Evolutionary conservation across 352 stramenopile species (phyloP).

Genomic region (Phytophthora quininea): DNA sequence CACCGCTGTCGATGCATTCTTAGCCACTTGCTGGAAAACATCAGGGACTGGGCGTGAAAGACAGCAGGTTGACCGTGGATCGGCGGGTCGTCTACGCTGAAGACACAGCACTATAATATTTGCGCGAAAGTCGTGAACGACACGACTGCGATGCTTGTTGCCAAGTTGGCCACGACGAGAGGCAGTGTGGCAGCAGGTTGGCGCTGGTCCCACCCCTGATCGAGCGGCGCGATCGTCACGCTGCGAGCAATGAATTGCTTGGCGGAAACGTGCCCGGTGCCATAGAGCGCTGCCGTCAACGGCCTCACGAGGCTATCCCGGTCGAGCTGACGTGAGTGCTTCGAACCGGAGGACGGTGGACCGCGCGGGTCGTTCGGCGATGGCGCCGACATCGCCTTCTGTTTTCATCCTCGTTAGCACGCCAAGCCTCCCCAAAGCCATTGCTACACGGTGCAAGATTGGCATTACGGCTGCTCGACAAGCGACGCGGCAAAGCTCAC

Average conservation of each 20-base stretch:
- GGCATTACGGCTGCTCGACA: no score
- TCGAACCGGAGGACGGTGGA: no score
- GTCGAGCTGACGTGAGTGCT: neutral
- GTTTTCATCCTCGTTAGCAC: no score
- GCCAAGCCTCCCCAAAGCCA: no score
- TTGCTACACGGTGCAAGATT: no score
- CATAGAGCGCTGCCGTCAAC: neutral
- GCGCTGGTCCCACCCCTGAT: neutral
- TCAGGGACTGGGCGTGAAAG: neutral
- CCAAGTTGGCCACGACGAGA: conserved; percentile 20
- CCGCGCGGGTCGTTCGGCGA: no score
- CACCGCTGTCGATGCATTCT: no score
- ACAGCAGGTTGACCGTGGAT: conserved; percentile 2
- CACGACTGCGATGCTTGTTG: conserved; percentile 2
- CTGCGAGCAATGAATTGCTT: neutral
- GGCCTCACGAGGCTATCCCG: neutral
- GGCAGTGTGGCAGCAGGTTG: conserved; percentile 16
- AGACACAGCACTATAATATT: no score
- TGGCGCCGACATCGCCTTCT: no score
- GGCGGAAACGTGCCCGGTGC: neutral
- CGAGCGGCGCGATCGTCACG: neutral
- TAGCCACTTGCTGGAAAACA: neutral
- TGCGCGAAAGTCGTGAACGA: no score
- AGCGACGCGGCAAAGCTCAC: no score
- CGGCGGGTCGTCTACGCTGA: neutral